Percentiles rank a stretch among this genome's conserved stretches.
Evolutionary conservation across 306 rosid species (phyloP).

Genomic region (Purshia tridentata): DNA sequence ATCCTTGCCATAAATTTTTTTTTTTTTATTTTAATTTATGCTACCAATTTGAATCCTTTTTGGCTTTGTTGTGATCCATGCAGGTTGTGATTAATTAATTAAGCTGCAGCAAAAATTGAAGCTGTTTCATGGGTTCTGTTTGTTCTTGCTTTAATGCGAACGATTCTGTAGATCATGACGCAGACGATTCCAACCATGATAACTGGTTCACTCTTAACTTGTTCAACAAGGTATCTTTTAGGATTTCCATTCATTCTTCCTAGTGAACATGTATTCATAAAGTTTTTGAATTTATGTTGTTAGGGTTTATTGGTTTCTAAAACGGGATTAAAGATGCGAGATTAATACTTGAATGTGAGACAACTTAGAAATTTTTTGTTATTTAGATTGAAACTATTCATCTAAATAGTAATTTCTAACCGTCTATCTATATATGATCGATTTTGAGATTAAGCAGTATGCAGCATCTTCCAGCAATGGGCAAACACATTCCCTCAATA

Average conservation of each 20-base stretch:
- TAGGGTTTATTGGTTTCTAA: too few relatives aligned
- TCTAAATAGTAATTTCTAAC: too few relatives aligned
- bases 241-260: background rate
- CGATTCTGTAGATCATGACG: background rate
- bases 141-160: background rate
- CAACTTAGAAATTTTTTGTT: too few relatives aligned
- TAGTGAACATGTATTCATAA: too few relatives aligned
- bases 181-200: background rate
- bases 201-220: background rate
- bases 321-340: too few relatives aligned
- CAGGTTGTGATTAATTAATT: background rate
- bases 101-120: background rate
- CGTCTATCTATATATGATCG: background rate
- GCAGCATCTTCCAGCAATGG: background rate
- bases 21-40: too few relatives aligned
- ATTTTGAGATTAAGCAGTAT: background rate
- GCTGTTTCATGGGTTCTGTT: slow-evolving; percentile 6
- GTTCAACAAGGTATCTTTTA: slow-evolving; percentile 7
- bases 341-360: too few relatives aligned
- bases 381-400: too few relatives aligned
- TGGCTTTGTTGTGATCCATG: background rate
- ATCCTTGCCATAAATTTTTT: too few relatives aligned
- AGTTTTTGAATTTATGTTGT: too few relatives aligned
- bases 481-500: background rate
- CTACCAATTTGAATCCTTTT: background rate